Percentiles rank a stretch among this genome's conserved stretches.
Evolutionary conservation across 768 basidiomycete species (phyloP).

Genomic region (Nidula microcarpa): DNA sequence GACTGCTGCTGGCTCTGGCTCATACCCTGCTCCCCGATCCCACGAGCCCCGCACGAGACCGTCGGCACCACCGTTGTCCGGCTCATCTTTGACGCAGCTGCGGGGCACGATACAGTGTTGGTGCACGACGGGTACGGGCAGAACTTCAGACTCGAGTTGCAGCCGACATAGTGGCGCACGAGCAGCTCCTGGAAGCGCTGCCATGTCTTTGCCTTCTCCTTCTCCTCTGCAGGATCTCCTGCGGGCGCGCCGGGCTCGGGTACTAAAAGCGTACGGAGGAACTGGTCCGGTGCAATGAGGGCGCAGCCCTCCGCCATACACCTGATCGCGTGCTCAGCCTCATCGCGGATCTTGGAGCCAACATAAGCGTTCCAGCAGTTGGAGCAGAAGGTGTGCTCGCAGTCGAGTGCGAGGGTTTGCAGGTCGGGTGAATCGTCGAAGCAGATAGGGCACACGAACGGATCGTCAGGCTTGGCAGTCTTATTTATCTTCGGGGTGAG

Average conservation of each 20-base stretch:
- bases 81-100: slow-evolving; percentile 72
- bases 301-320: slow-evolving; percentile 83
- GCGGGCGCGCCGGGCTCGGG: slow-evolving; percentile 19
- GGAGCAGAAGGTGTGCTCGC: slow-evolving; percentile 82
- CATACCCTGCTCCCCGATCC: slow-evolving; percentile 30
- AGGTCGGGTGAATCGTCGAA: slow-evolving; percentile 68
- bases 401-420: slow-evolving; percentile 67
- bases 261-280: slow-evolving; percentile 54
- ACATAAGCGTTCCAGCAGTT: slow-evolving; percentile 84
- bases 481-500: slow-evolving; percentile 23
- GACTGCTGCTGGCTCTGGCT: slow-evolving; percentile 26
- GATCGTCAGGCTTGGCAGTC: slow-evolving; percentile 28
- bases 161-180: slow-evolving; percentile 86
- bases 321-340: slow-evolving; percentile 67
- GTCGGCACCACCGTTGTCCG: slow-evolving; percentile 83
- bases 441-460: slow-evolving; percentile 92
- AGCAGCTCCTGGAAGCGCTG: slow-evolving; percentile 83
- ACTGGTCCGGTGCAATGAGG: slow-evolving; percentile 59
- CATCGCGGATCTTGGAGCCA: slow-evolving; percentile 76
- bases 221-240: slow-evolving; percentile 18
- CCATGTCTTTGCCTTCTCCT: slow-evolving; percentile 50
- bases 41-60: slow-evolving; percentile 75
- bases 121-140: slow-evolving; percentile 96
- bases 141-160: slow-evolving; percentile 81
- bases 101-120: slow-evolving; percentile 85